phyloP scores from a whole-genome alignment of 192 early-diverging fungal genomes.

The Funneliformis mosseae region DNA sequence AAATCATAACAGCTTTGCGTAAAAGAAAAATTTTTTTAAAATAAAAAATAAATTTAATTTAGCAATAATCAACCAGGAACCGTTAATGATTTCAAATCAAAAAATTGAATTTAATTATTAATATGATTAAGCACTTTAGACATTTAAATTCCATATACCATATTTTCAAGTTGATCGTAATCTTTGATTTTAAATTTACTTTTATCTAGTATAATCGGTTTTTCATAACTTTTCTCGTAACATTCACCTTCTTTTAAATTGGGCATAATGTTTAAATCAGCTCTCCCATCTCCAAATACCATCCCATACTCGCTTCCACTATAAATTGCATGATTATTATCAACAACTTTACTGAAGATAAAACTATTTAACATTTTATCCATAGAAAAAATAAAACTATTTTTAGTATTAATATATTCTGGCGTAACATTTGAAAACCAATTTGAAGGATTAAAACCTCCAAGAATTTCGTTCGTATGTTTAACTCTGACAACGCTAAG shows the following conservation, averaged over 20 bases:
- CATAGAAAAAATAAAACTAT: constrained; percentile 9
- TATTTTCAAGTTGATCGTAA: no score
- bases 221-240: background rate
- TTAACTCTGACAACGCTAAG: constrained; percentile 23
- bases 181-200: background rate
- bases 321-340: background rate
- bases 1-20: no score
- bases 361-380: background rate
- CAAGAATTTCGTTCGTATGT: constrained; percentile 32
- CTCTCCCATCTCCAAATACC: background rate
- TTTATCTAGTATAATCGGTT: background rate
- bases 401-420: background rate
- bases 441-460: constrained; percentile 35
- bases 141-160: no score
- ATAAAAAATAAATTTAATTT: no score
- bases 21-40: no score
- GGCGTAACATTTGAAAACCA: constrained; percentile 23
- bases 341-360: background rate
- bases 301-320: background rate
- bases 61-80: no score
- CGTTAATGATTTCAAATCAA: no score
- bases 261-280: background rate
- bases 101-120: no score
- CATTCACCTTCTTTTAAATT: background rate
- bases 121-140: no score